Evolutionary conservation across 1,284 basidiomycete genomes (phyloP).

Genomic region (Amylostereum chailletii): DNA sequence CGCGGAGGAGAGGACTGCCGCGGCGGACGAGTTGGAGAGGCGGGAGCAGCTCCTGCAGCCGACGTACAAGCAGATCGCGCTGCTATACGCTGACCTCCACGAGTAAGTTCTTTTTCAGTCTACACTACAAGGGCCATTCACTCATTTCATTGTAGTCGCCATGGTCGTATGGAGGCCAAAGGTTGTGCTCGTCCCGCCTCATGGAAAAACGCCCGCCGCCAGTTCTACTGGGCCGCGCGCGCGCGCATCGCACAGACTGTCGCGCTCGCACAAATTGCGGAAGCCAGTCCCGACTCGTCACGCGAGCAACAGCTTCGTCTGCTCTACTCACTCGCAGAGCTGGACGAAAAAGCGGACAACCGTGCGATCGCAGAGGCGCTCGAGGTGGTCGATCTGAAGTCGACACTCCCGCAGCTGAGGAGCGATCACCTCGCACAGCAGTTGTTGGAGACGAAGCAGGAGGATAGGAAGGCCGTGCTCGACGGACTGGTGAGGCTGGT

Average conservation of each 20-base stretch:
- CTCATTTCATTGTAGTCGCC: conserved; percentile 50
- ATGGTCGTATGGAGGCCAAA: conserved; percentile 97
- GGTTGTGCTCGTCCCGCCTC: conserved; percentile 79
- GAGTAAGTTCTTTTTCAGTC: conserved; percentile 48
- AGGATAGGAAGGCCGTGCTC: conserved; percentile 63
- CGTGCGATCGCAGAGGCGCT: conserved; percentile 50
- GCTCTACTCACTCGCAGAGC: conserved; percentile 48
- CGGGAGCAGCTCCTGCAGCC: conserved; percentile 84
- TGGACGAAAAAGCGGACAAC: conserved; percentile 43
- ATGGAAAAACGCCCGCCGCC: conserved; percentile 85
- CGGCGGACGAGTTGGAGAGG: conserved; percentile 59
- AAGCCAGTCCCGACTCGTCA: conserved; percentile 54
- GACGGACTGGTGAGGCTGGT: conserved; percentile 59
- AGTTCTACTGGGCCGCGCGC: conserved; percentile 95
- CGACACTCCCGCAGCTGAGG: conserved; percentile 51
- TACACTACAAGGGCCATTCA: conserved; percentile 1
- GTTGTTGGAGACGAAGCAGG: conserved; percentile 53
- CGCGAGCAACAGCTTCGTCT: conserved; percentile 52
- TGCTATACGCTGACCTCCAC: conserved; percentile 95
- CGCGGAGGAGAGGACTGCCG: conserved; percentile 66
- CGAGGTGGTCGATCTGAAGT: conserved; percentile 58
- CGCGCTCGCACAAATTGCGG: conserved; percentile 48
- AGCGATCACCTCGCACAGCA: conserved; percentile 55
- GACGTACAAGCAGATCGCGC: conserved; percentile 89
- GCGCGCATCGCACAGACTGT: conserved; percentile 63